Percentiles rank a stretch among this genome's conserved stretches.
These are phyloP conservation scores for Tulasnella sp. DNA, from an alignment of 768 basidiomycete species.

Conservation along the genomic window DNA sequence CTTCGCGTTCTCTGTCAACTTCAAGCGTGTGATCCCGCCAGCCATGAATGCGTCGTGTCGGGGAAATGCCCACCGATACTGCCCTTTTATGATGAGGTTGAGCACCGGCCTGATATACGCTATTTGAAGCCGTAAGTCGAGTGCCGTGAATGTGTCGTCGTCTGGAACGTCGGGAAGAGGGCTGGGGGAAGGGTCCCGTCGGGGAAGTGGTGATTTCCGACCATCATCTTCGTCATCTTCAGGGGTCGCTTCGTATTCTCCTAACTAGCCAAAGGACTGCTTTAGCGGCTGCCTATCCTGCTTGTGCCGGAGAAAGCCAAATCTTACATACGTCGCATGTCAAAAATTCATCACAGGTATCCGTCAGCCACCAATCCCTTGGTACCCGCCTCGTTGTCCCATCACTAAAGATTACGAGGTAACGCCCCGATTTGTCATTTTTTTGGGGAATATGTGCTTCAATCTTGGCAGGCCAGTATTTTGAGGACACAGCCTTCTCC, in stretches of 20 bases:
- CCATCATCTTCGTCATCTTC: slow-evolving; percentile 4
- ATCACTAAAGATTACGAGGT: slow-evolving; percentile 1
- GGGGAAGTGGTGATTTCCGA: slow-evolving; percentile 4
- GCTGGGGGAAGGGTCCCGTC: slow-evolving; percentile 1
- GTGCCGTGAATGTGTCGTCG: neutral
- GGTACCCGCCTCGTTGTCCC: neutral
- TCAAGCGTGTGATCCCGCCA: neutral
- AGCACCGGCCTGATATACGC: neutral
- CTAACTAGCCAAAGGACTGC: too few species aligned
- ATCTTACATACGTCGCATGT: slow-evolving; percentile 13
- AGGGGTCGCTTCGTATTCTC: neutral
- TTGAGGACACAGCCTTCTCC: neutral
- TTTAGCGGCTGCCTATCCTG: too few species aligned
- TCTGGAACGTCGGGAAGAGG: neutral
- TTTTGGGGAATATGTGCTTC: neutral
- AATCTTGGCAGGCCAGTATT: slow-evolving; percentile 11
- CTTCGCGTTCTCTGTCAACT: neutral
- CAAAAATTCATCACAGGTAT: slow-evolving; percentile 1
- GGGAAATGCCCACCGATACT: neutral
- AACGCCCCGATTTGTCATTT: neutral
- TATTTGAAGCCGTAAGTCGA: neutral
- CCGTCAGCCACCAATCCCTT: neutral
- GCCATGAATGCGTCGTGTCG: slow-evolving; percentile 8
- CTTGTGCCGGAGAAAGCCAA: too few species aligned
- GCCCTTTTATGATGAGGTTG: slow-evolving; percentile 7